Evolutionary conservation across 1,284 basidiomycete genomes (phyloP).

Genomic region (Moesziomyces parantarcticus): DNA sequence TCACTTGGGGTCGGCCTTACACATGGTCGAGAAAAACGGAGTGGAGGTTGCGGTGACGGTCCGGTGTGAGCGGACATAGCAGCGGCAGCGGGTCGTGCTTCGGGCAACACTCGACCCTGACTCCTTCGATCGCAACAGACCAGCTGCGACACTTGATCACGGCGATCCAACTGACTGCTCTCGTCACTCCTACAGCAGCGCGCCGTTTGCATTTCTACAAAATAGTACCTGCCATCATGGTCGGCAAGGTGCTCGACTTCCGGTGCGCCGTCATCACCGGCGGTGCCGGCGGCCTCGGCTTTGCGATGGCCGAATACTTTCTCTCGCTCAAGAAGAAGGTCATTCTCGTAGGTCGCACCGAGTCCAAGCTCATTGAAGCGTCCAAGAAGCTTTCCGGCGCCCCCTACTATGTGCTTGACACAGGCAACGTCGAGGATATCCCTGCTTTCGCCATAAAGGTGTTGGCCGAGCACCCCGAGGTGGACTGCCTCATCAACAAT

Average conservation of each 20-base stretch:
- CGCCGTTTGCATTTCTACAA: not conserved
- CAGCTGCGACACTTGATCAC: too few species aligned
- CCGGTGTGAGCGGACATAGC: too few species aligned
- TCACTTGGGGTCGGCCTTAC: not conserved
- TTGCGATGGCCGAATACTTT: slow-evolving; percentile 68
- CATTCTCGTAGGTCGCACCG: slow-evolving; percentile 68
- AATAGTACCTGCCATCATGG: not conserved
- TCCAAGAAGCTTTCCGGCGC: slow-evolving; percentile 63
- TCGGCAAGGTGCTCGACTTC: slow-evolving; percentile 56
- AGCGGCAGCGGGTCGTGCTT: too few species aligned
- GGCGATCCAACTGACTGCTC: too few species aligned
- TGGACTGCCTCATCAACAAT: slow-evolving; percentile 70
- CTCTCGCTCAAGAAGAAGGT: slow-evolving; percentile 68
- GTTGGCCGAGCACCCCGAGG: slow-evolving; percentile 67
- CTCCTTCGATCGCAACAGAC: too few species aligned
- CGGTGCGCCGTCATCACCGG: slow-evolving; percentile 62
- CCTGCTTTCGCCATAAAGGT: slow-evolving; percentile 64
- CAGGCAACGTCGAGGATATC: slow-evolving; percentile 63
- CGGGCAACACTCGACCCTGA: too few species aligned
- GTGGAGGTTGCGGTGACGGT: not conserved
- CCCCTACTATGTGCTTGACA: slow-evolving; percentile 68
- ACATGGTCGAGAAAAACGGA: not conserved
- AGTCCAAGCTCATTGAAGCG: slow-evolving; percentile 64
- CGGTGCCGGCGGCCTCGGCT: slow-evolving; percentile 57
- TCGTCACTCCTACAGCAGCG: too few species aligned